Base-by-base conservation (phyloP, 2,329 filamentous ascomycete genomes). In the Geosmithia putterillii region DNA sequence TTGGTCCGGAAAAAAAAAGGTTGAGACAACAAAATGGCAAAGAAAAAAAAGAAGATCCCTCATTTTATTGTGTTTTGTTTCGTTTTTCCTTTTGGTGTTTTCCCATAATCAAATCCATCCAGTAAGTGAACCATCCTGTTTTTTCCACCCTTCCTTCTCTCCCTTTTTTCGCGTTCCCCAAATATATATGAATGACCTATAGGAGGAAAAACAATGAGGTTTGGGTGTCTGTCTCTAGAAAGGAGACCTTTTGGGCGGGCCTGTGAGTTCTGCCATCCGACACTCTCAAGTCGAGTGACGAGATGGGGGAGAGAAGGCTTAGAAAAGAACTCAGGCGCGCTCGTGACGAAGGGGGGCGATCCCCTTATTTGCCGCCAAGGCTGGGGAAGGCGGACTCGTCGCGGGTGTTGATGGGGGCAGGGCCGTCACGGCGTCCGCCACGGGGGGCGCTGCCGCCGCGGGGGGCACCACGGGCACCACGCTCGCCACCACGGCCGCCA, bases 351-450 rank as follows among this genome's bases (percentile, higher is more conserved):
- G 10, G 7, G 23, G 23, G 23, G 23, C 25, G 9, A 25, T 17
- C 41, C 36, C 14, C 36, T 59, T 71, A 73, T 58, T 68, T 67
- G 61, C 69, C 67, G 56, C 73, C 74, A 52, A 79, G 66, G 67
- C 71, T 76, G 56, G 75, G 75, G 70, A 79, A 79, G 48, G 73
- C 73, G 51, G 61, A 64, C 67, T 75, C 63, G 53, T 78, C 74
- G 55, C 59, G 70, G 57, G 70, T 69, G 68, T 77, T 76, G 65
- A 78, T 71, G 51, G 65, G 55, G 50, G 66, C 66, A 49, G 67
- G 65, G 51, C 67, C 65, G 50, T 44, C 64, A 48, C 67, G 58
- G 43, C 54, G 67, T 53, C 69, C 65, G 51, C 64, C 65, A 47
- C 68, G 52, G 42, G 53, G 47, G 51, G 72, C 68, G 54, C 69